Conservation (phyloP, 371 early-diverging fungal genomes). For the Apophysomyces ossiformis region DNA sequence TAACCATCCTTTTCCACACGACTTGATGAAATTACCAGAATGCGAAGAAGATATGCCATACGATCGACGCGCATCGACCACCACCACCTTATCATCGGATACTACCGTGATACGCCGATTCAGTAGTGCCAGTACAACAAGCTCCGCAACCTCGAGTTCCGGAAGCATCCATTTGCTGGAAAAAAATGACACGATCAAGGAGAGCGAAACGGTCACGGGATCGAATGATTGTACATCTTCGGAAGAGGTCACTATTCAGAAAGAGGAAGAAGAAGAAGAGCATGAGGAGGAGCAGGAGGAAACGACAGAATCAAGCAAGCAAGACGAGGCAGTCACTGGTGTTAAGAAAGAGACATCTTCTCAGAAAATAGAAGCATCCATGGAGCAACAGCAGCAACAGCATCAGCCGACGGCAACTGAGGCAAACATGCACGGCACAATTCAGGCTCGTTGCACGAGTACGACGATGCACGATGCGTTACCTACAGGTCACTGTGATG, state of each 20-base stretch:
- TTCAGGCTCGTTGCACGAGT: conserved; percentile 13
- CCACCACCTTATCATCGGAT: conserved; percentile 19
- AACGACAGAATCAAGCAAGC: not conserved
- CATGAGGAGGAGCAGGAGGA: conserved; percentile 3
- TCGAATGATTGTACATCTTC: not conserved
- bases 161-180: conserved; percentile 3
- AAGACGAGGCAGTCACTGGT: not conserved
- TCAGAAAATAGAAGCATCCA: not conserved
- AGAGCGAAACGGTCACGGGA: not conserved
- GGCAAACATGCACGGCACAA: conserved; percentile 10
- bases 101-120: conserved; percentile 24
- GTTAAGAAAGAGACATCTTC: conserved; percentile 1
- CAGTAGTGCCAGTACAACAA: conserved; percentile 24
- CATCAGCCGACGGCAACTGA: conserved; percentile 3
- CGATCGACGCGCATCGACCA: conserved; percentile 27
- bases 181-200: conserved; percentile 16
- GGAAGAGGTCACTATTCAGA: not conserved
- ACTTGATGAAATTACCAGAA: not conserved
- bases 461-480: conserved; percentile 19
- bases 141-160: conserved; percentile 21
- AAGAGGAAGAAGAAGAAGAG: conserved; percentile 1
- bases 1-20: not conserved
- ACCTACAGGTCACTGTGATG: conserved; percentile 22
- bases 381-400: conserved; percentile 6
- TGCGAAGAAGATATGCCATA: not conserved